A percentile compares a stretch with the other conserved stretches of the same genome.
phyloP scores from a whole-genome alignment of 257 asterid genomes.

The Scutellaria galericulata region DNA sequence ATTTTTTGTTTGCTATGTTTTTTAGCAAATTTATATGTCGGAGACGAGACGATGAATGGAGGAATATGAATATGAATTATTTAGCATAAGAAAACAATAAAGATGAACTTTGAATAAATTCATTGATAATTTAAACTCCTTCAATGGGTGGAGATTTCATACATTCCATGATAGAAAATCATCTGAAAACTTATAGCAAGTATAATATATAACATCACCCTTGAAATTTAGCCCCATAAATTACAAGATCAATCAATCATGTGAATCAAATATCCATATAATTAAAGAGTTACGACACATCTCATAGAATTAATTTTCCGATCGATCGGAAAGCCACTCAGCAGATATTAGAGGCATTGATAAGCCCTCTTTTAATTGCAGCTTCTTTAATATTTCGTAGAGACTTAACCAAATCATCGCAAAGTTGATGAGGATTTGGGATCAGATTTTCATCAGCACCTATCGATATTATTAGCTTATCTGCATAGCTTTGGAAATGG shows the following conservation, averaged over 20 bases:
- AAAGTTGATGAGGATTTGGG: constrained; percentile 51
- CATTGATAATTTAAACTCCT: no score
- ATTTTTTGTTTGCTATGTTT: no score
- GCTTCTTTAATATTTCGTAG: constrained; percentile 40
- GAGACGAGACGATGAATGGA: no score
- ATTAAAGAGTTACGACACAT: not conserved
- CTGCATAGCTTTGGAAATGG: constrained; percentile 48
- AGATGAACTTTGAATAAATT: no score
- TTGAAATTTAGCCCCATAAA: no score
- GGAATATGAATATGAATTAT: no score
- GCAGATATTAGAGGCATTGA: not conserved
- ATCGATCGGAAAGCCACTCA: not conserved
- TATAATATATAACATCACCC: no score
- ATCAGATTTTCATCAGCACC: constrained; percentile 48
- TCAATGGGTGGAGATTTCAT: no score
- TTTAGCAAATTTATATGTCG: no score
- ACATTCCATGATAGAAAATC: no score
- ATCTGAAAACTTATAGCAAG: no score
- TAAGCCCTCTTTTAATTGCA: constrained; percentile 19
- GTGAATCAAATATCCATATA: not conserved
- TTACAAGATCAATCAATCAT: not conserved
- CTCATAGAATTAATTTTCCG: not conserved
- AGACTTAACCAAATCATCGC: constrained; percentile 47
- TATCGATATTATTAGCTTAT: constrained; percentile 47
- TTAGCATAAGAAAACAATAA: no score